Evolutionary conservation across 345 rosid species (phyloP).

Genomic region (Eucalyptus grandis): DNA sequence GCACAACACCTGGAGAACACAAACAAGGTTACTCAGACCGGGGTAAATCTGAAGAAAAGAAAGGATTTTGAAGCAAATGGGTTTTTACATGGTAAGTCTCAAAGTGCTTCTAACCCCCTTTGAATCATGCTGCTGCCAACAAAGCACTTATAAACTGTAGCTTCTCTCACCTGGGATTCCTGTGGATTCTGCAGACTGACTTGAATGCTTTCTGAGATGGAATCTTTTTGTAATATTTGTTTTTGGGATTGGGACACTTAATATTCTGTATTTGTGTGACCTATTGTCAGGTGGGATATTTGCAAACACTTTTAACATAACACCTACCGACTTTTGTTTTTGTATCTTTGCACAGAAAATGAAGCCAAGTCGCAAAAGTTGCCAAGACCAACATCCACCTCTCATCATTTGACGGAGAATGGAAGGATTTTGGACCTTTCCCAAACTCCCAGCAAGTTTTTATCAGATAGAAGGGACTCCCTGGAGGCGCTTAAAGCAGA

Average conservation of each 20-base stretch:
- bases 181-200: neutral
- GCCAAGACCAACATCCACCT: neutral
- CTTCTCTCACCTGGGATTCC: neutral
- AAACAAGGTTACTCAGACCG: slow-evolving; percentile 5
- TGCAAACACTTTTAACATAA: neutral
- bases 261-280: neutral
- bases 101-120: neutral
- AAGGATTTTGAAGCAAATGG: slow-evolving; percentile 54
- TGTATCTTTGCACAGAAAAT: neutral
- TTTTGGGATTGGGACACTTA: neutral
- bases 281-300: neutral
- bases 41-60: slow-evolving; percentile 40
- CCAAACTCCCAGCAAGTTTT: slow-evolving; percentile 11
- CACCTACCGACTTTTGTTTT: neutral
- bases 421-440: slow-evolving; percentile 23
- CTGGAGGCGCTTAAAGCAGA: slow-evolving; percentile 7
- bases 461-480: slow-evolving; percentile 7
- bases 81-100: slow-evolving; percentile 49
- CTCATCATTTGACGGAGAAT: neutral
- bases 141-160: neutral
- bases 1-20: slow-evolving; percentile 4
- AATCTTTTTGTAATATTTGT: neutral
- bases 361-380: neutral
- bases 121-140: neutral
- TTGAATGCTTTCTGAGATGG: neutral